Evolutionary conservation across 768 basidiomycete genomes (phyloP).

Genomic region (Panellus pusillus): DNA sequence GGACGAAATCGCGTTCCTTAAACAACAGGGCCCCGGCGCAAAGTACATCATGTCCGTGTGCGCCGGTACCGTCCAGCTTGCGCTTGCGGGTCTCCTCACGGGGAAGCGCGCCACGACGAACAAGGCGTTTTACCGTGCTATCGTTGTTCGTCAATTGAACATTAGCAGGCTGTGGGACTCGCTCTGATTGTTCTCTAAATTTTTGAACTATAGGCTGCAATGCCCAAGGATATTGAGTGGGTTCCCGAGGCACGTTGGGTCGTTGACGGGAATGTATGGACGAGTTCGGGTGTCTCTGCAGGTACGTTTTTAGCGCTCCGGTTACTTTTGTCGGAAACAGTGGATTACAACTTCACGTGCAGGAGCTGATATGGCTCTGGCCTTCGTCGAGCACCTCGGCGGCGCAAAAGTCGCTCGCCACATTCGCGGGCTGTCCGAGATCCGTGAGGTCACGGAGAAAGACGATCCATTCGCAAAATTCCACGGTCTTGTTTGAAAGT

Average conservation of each 20-base stretch:
- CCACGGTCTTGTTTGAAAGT: conserved; percentile 19
- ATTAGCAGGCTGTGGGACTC: no score
- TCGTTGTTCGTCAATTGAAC: conserved; percentile 17
- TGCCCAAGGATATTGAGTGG: conserved; percentile 28
- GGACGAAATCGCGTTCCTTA: conserved; percentile 25
- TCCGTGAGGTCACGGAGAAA: conserved; percentile 13
- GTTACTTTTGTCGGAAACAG: not conserved
- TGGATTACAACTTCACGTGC: not conserved
- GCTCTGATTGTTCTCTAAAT: no score
- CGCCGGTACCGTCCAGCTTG: conserved; percentile 33
- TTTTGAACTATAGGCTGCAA: no score
- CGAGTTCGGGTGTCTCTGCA: conserved; percentile 32
- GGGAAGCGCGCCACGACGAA: conserved; percentile 40
- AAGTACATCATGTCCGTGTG: conserved; percentile 37
- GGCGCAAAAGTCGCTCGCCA: conserved; percentile 24
- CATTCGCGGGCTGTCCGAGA: conserved; percentile 19
- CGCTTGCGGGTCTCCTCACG: conserved; percentile 30
- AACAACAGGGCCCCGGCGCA: conserved; percentile 27
- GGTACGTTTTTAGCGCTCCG: conserved; percentile 25
- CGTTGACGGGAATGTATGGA: conserved; percentile 36
- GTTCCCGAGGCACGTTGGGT: conserved; percentile 37
- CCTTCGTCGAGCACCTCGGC: conserved; percentile 32
- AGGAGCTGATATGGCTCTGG: conserved; percentile 37
- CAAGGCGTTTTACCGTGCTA: conserved; percentile 29
- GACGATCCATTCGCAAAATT: conserved; percentile 24